Percentiles rank a stretch among this genome's conserved stretches.
Conservation (phyloP, 73 alveolate species). For the Paramecium sonneborni region DNA sequence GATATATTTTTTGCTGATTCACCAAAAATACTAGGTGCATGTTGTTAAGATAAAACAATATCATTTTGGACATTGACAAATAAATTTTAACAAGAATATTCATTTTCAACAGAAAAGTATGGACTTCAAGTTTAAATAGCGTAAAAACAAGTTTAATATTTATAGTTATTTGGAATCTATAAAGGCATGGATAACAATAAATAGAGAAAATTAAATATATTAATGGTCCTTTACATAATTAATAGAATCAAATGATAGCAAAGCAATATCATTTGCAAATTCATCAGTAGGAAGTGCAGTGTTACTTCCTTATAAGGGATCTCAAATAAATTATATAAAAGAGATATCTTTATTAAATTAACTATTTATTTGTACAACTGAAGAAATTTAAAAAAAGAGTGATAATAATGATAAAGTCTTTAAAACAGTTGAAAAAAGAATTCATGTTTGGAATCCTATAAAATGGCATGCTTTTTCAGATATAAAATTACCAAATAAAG, state of each 20-base stretch:
- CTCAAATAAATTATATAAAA: neutral
- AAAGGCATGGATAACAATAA: slow-evolving; percentile 21
- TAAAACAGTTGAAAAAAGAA: neutral
- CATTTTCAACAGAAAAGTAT: neutral
- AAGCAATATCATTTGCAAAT: neutral
- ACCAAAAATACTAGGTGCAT: neutral
- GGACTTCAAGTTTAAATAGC: neutral
- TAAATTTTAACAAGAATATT: neutral
- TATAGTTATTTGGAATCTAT: slow-evolving; percentile 28
- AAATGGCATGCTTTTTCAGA: slow-evolving; percentile 5
- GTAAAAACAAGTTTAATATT: neutral
- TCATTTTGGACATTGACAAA: slow-evolving; percentile 23
- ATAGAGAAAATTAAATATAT: neutral
- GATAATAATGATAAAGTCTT: neutral
- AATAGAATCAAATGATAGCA: slow-evolving; percentile 41
- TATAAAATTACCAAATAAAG: neutral
- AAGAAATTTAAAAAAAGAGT: neutral
- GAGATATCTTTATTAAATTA: neutral
- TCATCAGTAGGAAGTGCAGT: slow-evolving; percentile 11
- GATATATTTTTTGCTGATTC: slow-evolving; percentile 22
- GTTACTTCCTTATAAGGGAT: neutral
- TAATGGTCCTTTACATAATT: slow-evolving; percentile 37
- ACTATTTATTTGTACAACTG: neutral
- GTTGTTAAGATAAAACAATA: slow-evolving; percentile 35
- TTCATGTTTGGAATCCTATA: slow-evolving; percentile 40